phyloP scores from a whole-genome alignment of 257 asterid genomes.

The Solanum sitiens region DNA sequence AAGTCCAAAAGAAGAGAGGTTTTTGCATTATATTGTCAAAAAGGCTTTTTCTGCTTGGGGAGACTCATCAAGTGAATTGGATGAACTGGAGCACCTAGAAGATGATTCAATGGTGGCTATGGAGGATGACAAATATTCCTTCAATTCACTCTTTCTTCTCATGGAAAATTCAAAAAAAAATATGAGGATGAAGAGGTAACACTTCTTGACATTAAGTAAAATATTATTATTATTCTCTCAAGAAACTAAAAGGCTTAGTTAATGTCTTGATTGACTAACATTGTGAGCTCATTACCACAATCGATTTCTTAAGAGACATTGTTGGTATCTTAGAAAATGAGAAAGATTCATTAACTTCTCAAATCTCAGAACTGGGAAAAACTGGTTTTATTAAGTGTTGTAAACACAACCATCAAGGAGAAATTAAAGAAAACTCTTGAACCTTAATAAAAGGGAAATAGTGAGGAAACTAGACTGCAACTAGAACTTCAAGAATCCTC shows the following conservation, averaged over 20 bases:
- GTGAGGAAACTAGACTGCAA: not conserved
- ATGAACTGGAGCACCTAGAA: not conserved
- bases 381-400: no score
- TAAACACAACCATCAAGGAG: not conserved
- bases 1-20: not conserved
- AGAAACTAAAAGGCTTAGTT: not conserved
- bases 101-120: not conserved
- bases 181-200: not conserved
- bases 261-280: not conserved
- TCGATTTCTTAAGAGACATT: not conserved
- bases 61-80: not conserved
- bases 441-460: not conserved
- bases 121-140: not conserved
- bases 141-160: not conserved
- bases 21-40: not conserved
- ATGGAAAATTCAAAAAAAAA: no score
- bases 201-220: no score
- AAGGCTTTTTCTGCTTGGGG: not conserved
- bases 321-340: not conserved
- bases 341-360: not conserved
- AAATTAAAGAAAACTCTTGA: no score
- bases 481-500: not conserved
- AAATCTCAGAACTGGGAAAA: not conserved
- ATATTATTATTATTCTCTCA: not conserved
- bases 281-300: no score